These are phyloP conservation scores for Linnemannia schmuckeri DNA, from an alignment of 192 early-diverging fungal genomes.

Conservation along the genomic window DNA sequence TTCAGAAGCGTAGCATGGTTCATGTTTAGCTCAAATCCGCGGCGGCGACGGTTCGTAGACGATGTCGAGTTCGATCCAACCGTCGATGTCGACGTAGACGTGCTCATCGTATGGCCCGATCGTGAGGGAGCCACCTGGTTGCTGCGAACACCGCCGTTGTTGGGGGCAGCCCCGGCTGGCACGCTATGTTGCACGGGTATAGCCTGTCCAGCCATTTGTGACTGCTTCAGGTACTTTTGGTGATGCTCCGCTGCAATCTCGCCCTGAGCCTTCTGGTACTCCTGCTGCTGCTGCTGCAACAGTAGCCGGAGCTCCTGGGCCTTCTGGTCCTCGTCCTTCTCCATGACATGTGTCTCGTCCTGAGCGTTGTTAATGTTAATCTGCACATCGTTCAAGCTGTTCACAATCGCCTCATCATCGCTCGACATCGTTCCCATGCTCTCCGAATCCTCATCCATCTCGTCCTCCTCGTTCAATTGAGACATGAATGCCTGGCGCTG, in stretches of 20 bases:
- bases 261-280: conserved; percentile 51
- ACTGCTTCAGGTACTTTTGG: conserved; percentile 49
- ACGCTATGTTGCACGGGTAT: conserved; percentile 39
- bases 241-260: conserved; percentile 45
- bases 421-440: conserved; percentile 19
- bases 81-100: neutral
- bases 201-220: conserved; percentile 43
- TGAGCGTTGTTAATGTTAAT: conserved; percentile 23
- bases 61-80: neutral
- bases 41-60: conserved; percentile 32
- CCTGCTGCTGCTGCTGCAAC: conserved; percentile 51
- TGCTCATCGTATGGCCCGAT: neutral
- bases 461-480: conserved; percentile 55
- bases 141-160: neutral
- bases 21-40: conserved; percentile 60
- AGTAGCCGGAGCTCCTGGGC: conserved; percentile 32
- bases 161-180: neutral
- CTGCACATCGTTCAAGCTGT: conserved; percentile 11
- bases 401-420: conserved; percentile 40
- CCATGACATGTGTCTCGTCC: conserved; percentile 21
- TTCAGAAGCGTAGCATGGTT: conserved; percentile 59
- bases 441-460: conserved; percentile 34
- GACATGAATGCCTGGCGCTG: conserved; percentile 57
- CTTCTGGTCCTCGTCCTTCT: conserved; percentile 11
- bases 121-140: neutral